A percentile compares a stretch with the other conserved stretches of the same genome.
phyloP scores from a whole-genome alignment of 108 stramenopile species.

The Discostella stelligeroides region DNA sequence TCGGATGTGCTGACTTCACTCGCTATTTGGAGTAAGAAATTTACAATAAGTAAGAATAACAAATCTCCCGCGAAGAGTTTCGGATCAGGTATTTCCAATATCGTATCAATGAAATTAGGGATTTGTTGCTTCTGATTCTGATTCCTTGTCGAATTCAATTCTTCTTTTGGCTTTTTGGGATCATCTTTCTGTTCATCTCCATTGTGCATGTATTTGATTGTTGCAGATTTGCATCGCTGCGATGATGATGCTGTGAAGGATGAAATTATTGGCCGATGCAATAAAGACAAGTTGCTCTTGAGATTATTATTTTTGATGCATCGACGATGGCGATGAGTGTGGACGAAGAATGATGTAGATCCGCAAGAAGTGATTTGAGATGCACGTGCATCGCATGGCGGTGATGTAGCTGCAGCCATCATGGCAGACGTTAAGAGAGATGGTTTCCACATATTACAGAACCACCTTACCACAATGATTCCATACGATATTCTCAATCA shows the following conservation, averaged over 20 bases:
- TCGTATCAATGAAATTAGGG: constrained; percentile 16
- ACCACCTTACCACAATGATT: no score
- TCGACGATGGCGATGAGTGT: constrained; percentile 4
- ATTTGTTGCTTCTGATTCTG: neutral
- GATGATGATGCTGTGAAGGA: no score
- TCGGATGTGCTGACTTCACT: constrained; percentile 42
- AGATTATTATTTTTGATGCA: no score
- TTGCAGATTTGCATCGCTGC: constrained; percentile 3
- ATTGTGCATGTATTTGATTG: constrained; percentile 2
- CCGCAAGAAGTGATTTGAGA: neutral
- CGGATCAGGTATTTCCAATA: constrained; percentile 42
- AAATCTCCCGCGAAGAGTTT: constrained; percentile 37
- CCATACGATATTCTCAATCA: no score
- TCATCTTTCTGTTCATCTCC: neutral
- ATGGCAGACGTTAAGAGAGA: neutral
- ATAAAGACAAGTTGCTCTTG: no score
- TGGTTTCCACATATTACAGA: no score
- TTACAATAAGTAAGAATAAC: constrained; percentile 39
- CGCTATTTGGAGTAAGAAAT: constrained; percentile 45
- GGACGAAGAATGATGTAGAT: neutral
- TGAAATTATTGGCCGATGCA: no score
- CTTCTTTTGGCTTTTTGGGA: neutral
- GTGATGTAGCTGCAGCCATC: constrained; percentile 1
- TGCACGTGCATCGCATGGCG: neutral
- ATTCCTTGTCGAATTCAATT: no score